Conservation (phyloP, 805 yeast genomes). For the Candida methanosorbosa region DNA sequence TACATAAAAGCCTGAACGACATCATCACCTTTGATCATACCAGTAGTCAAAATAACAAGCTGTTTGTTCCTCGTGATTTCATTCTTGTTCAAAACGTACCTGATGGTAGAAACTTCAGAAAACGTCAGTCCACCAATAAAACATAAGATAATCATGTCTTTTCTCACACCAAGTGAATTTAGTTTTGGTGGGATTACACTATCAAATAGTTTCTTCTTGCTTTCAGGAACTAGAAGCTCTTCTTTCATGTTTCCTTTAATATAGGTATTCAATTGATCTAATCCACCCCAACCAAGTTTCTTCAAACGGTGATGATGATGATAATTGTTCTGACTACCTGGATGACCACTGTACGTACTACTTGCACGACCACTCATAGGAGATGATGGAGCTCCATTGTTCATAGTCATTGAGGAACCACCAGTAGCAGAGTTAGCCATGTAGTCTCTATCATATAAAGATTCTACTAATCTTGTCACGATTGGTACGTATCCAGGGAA, state of each 20-base stretch:
- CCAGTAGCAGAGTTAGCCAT: conserved; percentile 9
- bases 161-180: conserved; percentile 10
- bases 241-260: conserved; percentile 29
- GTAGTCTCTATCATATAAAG: conserved; percentile 51
- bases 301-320: conserved; percentile 11
- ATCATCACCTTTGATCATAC: conserved; percentile 30
- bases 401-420: background rate
- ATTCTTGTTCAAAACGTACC: conserved; percentile 44
- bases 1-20: conserved; percentile 11
- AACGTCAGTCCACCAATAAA: conserved; percentile 81
- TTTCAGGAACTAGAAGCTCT: conserved; percentile 22
- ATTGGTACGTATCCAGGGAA: conserved; percentile 83
- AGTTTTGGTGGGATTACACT: conserved; percentile 10
- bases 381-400: background rate
- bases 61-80: conserved; percentile 23
- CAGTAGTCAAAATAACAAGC: conserved; percentile 34
- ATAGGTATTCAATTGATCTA: conserved; percentile 23
- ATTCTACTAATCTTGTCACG: conserved; percentile 57
- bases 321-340: no score
- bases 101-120: conserved; percentile 70
- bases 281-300: conserved; percentile 34
- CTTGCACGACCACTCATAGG: no score
- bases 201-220: conserved; percentile 17
- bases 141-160: conserved; percentile 35
- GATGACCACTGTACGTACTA: no score